Evolutionary conservation across 371 early-diverging fungal species (phyloP), one percentile per base, ranked within the genome.

Genomic region (Mucor velutinosus): DNA sequence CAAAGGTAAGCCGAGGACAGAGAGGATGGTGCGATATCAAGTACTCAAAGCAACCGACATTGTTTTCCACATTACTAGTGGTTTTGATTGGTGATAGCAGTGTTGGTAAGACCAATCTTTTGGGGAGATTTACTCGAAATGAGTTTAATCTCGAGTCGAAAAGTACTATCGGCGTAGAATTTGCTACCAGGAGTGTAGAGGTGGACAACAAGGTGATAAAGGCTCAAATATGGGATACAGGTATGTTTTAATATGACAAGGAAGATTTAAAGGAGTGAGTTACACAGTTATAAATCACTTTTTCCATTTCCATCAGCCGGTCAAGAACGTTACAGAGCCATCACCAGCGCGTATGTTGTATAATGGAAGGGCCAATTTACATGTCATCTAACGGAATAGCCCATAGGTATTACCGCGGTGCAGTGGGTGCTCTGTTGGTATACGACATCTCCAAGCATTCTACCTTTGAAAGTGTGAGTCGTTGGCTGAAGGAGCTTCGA

Each of bases 61-160:
- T 66, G 60, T 30, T 30, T 30, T 30, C 6, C 33, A 33, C 33
- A 33, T 8, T 30, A 51, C 7, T 69, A 95, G 99, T 99, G 81
- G 99, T 99, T 14, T 88, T 99, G 62, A 99, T 99, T 85, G 99
- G 99, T 56, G 99, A 99, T 81, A 97, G 99, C 17, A 98, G 99
- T 37, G 99, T 99, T 71, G 99, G 99, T 66, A 99, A 99, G 82
- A 99, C 99, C 74, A 99, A 99, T 82, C 92, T 99, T 29, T 90
- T 99, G 64, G 92, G 95, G 66, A 92, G 98, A 70, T 98, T 99
- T 79, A 98, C 99, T 25, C 90, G 97, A 65, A 95, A 98, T 80
- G 98, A 97, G 80, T 99, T 99, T 85, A 94, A 93, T 79, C 81
- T 96, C 69, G 97, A 97, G 73, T 95, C 97, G 64, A 99, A 99